Evolutionary conservation across 2,329 filamentous ascomycete species (phyloP).

Genomic region (Aspergillus udagawae): DNA sequence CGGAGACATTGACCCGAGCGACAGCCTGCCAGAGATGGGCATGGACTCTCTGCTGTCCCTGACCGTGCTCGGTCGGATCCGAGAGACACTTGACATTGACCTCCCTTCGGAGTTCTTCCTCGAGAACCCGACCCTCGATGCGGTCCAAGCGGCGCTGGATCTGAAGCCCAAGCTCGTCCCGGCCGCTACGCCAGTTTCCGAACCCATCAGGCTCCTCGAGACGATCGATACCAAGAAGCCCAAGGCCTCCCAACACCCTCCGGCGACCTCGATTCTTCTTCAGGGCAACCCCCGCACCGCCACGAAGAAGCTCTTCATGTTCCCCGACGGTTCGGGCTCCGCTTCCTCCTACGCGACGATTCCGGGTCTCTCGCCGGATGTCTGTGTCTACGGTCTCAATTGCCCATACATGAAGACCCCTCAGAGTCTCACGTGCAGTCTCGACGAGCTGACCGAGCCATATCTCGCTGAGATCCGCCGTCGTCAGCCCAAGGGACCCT

Average conservation of each 20-base stretch:
- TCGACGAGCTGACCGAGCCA: conserved; percentile 33
- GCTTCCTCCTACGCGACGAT: conserved; percentile 45
- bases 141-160: conserved; percentile 36
- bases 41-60: conserved; percentile 46
- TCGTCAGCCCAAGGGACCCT: conserved; percentile 52
- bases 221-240: conserved; percentile 19
- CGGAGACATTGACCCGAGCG: conserved; percentile 36
- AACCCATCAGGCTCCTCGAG: conserved; percentile 21
- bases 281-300: conserved; percentile 43
- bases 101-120: conserved; percentile 43
- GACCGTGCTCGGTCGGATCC: conserved; percentile 43
- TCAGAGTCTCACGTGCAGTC: conserved; percentile 31
- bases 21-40: conserved; percentile 41
- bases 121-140: conserved; percentile 40
- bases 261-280: conserved; percentile 40
- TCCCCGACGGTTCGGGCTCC: conserved; percentile 46
- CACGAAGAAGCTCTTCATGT: conserved; percentile 40
- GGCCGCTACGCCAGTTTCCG: conserved; percentile 4
- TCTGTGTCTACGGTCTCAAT: conserved; percentile 42
- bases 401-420: conserved; percentile 44
- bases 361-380: conserved; percentile 37
- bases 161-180: conserved; percentile 34
- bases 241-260: conserved; percentile 27
- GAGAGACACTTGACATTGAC: conserved; percentile 41
- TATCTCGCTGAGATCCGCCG: conserved; percentile 45